These are phyloP conservation scores for Penicillium nordicum DNA, from an alignment of 2,329 filamentous ascomycete species.

Conservation along the genomic window DNA sequence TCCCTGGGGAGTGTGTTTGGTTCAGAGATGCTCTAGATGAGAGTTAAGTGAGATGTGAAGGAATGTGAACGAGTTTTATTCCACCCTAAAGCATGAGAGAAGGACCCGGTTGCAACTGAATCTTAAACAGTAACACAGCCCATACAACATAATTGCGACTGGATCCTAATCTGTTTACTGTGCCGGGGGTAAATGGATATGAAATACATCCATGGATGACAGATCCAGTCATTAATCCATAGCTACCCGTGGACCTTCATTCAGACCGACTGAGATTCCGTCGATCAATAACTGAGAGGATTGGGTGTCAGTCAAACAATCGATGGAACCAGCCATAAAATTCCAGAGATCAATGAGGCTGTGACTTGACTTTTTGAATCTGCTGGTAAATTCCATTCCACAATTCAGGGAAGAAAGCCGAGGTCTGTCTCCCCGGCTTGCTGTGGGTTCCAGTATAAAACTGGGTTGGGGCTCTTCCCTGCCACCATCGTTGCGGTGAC, in stretches of 20 bases:
- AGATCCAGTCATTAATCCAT: neutral
- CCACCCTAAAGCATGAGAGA: neutral
- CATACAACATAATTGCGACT: neutral
- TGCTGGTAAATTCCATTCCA: slow-evolving; percentile 44
- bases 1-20: no score
- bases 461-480: slow-evolving; percentile 33
- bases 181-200: neutral
- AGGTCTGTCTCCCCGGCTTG: slow-evolving; percentile 35
- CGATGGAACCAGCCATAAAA: neutral
- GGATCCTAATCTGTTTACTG: neutral
- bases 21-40: neutral
- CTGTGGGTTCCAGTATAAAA: slow-evolving; percentile 42
- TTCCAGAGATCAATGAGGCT: neutral
- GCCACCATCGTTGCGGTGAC: slow-evolving; percentile 37
- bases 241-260: neutral
- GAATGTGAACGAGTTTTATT: neutral
- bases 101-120: neutral
- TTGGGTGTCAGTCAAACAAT: neutral
- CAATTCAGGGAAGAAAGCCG: slow-evolving; percentile 42
- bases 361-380: slow-evolving; percentile 30
- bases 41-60: neutral
- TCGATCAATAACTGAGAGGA: neutral
- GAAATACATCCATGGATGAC: neutral
- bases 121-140: neutral
- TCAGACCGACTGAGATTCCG: no score